These are phyloP conservation scores for Paratrimastix pyriformis DNA, from an alignment of 78 protist species.

Conservation along the genomic window DNA sequence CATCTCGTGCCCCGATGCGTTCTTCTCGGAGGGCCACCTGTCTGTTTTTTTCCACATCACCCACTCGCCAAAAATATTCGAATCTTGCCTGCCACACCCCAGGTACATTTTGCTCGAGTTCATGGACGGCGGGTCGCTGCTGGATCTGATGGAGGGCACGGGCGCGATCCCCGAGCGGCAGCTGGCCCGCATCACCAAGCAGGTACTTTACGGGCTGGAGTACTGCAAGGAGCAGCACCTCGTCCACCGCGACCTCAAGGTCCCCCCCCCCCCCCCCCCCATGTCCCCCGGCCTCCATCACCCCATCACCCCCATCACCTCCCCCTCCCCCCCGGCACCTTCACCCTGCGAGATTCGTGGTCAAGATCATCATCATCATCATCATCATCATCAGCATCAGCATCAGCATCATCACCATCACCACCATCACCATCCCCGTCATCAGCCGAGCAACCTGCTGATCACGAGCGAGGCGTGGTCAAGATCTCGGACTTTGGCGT, in stretches of 20 bases:
- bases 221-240: neutral
- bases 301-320: neutral
- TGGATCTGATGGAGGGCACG: neutral
- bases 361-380: neutral
- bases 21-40: neutral
- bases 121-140: neutral
- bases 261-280: too few species aligned
- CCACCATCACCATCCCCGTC: neutral
- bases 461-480: neutral
- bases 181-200: neutral
- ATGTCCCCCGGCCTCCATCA: too few species aligned
- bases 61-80: neutral
- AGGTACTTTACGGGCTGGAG: neutral
- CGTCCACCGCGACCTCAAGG: conserved; percentile 1
- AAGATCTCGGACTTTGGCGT: neutral
- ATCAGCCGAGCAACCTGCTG: too few species aligned
- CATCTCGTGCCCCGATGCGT: conserved; percentile 4
- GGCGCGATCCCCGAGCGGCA: neutral
- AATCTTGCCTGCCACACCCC: neutral
- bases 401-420: neutral
- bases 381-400: neutral
- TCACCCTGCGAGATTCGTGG: neutral
- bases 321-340: too few species aligned
- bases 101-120: conserved; percentile 3
- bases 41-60: neutral